Evolutionary conservation across 768 basidiomycete genomes (phyloP), one percentile per base, ranked within the genome.

Genomic region (Lactarius deliciosus): DNA sequence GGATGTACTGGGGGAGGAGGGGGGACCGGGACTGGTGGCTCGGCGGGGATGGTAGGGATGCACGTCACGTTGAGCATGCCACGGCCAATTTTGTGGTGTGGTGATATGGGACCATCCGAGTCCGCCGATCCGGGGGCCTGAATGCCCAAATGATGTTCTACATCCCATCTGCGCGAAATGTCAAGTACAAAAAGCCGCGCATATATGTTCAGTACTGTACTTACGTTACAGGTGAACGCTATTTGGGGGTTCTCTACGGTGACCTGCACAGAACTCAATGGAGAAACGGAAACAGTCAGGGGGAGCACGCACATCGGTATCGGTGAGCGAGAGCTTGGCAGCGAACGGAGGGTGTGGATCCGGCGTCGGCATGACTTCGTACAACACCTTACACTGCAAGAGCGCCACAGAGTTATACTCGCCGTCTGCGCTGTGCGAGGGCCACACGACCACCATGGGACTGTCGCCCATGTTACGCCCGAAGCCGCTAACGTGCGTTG

Each of bases 121-220:
- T 80, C 79, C 1, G 2, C 36, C 0, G 80, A 75, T 25, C 73
- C 74, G 7, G 89, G 79, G 76, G 20, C 25, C 85, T 81, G 70
- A 83, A 86, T 5, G 88, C 89, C 75, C 79, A 90, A 56, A 92
- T 88, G 64, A 90, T 70, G 9, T 73, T 62, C 69, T 81, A 81
- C 30, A 68, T 76, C 6, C 74, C 78, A 67, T 79, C 85, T 86
- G 60, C 38, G 67, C 20, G 36, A 36, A 36, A 36, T 11, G 36
- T 11, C 11, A 36, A 3, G 36, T 3, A 36, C 32, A 11, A 36
- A 36, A 36, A 2, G 9, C 36, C 36, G 2, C 36, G 36, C 11
- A 36, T 36, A 36, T n/a, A 36, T 34, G 34, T 34, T 10, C 34
- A 34, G 34, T 34, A 34, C 34, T 11, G 34, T 34, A 34, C 34